Conservation (phyloP, 2,329 filamentous ascomycete genomes). For the Pseudogymnoascus sp. region DNA sequence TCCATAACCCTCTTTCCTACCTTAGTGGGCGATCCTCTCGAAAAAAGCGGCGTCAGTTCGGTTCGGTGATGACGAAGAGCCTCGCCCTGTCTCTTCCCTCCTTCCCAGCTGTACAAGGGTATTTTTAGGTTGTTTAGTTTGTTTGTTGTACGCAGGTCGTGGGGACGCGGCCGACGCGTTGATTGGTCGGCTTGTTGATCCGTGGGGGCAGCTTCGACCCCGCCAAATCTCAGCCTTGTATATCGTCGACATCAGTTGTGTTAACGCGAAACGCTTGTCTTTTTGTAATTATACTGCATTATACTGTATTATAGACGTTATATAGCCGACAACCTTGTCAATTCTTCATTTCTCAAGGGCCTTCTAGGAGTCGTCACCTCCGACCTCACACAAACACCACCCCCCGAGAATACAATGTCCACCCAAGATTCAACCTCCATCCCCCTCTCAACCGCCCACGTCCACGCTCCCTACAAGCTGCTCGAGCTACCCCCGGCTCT, state of each 20-base stretch:
- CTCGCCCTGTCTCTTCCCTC: neutral
- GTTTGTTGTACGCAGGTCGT: constrained; percentile 4
- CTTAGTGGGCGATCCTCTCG: neutral
- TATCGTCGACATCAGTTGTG: neutral
- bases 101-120: neutral
- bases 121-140: constrained; percentile 9
- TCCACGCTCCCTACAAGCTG: constrained; percentile 49
- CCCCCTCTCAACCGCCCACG: constrained; percentile 42
- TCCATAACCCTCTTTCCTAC: constrained; percentile 4
- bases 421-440: constrained; percentile 36
- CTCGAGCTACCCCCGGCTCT: constrained; percentile 56
- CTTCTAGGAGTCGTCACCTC: neutral
- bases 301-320: neutral
- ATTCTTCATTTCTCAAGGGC: neutral
- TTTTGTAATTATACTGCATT: constrained; percentile 4
- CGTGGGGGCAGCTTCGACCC: neutral
- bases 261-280: neutral
- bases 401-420: constrained; percentile 17
- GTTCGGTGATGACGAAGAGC: constrained; percentile 1
- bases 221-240: constrained; percentile 9
- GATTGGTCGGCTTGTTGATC: constrained; percentile 1
- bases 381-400: neutral
- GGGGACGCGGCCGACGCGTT: constrained; percentile 9
- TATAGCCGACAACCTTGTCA: neutral
- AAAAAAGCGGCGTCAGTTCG: neutral